These are phyloP conservation scores for Curvularia spicifera DNA, from an alignment of 2,329 filamentous ascomycete species.

Conservation along the genomic window DNA sequence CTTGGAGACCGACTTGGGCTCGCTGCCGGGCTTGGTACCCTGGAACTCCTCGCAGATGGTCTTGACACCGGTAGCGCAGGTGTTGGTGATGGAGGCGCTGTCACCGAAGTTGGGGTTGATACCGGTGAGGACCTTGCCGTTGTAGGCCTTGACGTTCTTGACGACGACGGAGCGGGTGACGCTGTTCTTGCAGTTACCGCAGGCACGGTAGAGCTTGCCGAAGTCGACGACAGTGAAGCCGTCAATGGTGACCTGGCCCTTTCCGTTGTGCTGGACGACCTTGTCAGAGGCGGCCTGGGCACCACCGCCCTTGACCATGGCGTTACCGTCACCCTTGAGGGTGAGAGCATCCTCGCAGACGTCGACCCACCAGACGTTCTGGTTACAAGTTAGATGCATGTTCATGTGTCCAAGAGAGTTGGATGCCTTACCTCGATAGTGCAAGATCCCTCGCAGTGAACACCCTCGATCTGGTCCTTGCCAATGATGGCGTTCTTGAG, in stretches of 20 bases:
- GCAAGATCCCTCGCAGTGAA: slow-evolving; percentile 52
- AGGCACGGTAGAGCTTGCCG: slow-evolving; percentile 56
- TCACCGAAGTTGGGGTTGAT: slow-evolving; percentile 61
- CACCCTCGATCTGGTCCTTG: slow-evolving; percentile 53
- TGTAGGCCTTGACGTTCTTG: slow-evolving; percentile 53
- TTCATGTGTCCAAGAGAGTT: not conserved
- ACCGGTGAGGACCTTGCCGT: slow-evolving; percentile 54
- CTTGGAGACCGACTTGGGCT: slow-evolving; percentile 40
- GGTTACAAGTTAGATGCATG: slow-evolving; percentile 40
- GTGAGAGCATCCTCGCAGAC: slow-evolving; percentile 53
- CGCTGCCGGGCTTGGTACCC: slow-evolving; percentile 38
- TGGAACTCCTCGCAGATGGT: slow-evolving; percentile 47
- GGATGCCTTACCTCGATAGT: slow-evolving; percentile 44
- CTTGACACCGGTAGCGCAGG: slow-evolving; percentile 40
- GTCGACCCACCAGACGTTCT: slow-evolving; percentile 52
- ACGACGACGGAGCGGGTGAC: slow-evolving; percentile 54
- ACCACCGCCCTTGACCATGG: slow-evolving; percentile 51
- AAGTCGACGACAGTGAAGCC: slow-evolving; percentile 48
- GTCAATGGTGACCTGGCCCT: slow-evolving; percentile 49
- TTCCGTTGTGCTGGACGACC: slow-evolving; percentile 54
- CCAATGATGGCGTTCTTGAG: slow-evolving; percentile 64
- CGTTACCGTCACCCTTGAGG: slow-evolving; percentile 48
- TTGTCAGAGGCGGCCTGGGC: slow-evolving; percentile 51
- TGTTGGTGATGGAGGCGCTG: slow-evolving; percentile 54
- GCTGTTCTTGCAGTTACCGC: slow-evolving; percentile 58